phyloP scores from a whole-genome alignment of 768 basidiomycete genomes.

The Trametes meyenii region DNA sequence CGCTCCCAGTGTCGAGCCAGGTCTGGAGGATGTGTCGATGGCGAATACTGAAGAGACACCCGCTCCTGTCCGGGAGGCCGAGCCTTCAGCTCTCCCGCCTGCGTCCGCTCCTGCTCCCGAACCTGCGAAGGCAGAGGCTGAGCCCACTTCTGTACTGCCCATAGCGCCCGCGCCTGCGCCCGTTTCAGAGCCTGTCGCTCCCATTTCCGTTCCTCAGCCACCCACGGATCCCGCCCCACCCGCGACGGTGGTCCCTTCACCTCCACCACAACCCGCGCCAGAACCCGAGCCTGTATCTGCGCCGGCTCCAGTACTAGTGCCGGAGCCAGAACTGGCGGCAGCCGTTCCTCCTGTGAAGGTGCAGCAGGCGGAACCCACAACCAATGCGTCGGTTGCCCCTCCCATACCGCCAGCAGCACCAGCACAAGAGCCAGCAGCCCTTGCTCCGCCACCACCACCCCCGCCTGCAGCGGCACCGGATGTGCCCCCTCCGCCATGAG shows the following conservation, averaged over 20 bases:
- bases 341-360: background rate
- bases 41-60: background rate
- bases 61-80: background rate
- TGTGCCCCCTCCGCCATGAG: background rate
- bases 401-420: too few relatives aligned
- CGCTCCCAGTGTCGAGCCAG: background rate
- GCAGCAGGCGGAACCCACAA: background rate
- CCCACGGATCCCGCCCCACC: background rate
- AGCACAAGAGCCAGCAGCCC: too few relatives aligned
- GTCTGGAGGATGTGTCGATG: slow-evolving; percentile 16
- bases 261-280: background rate
- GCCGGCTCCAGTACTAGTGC: background rate
- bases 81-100: background rate
- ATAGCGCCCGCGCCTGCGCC: background rate
- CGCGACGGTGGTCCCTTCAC: background rate
- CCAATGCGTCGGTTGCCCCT: background rate
- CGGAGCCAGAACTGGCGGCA: background rate
- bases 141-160: too few relatives aligned
- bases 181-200: background rate
- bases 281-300: background rate
- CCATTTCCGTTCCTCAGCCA: background rate
- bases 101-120: background rate
- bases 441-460: too few relatives aligned
- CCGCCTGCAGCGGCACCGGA: background rate
- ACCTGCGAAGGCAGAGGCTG: background rate